Evolutionary conservation across 768 basidiomycete species (phyloP), one percentile per base, ranked within the genome.

Genomic region (Neoboletus brunneissimus): DNA sequence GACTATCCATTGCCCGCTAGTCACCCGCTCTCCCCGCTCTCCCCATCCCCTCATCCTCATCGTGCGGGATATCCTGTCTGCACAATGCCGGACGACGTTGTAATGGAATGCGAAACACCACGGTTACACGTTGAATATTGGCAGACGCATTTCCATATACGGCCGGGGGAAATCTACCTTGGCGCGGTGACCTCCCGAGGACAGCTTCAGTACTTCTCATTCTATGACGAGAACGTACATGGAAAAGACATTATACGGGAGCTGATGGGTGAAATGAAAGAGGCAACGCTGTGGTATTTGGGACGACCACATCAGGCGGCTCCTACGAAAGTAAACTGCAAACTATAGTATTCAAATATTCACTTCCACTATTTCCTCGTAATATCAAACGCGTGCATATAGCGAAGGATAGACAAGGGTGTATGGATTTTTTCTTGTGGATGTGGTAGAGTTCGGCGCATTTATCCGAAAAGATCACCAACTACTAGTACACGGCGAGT

Each of bases 181-280:
- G 78, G 79, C 8, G 75, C 78, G 23, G 54, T 71, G 7, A 79
- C 73, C 9, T 63, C 64, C 5, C 63, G 63, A 8, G 58, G 71
- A 22, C 64, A 74, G 43, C 62, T 82, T 29, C 59, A 62, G 12
- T 51, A 80, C 25, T 53, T 64, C 22, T n/a, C 70, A 20, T 76
- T 56, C 62, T 77, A 68, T 64, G 81, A 82, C 60, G 69, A 63
- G 31, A 78, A 80, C 59, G 75, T 77, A 3, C 80, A 76, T 48
- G 66, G 74, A 1, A 61, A 67, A 12, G 68, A 61, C 6, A 53
- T 73, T 4, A 69, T 79, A 25, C 57, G 62, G 15, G 80, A 80
- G 64, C 80, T 78, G 76, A 53, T 82, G 43, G 61, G 67, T 3
- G 79, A 82, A 56, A 68, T 80, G 3, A 69, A 66, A 38, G 56